Conservation (phyloP, 2,329 filamentous ascomycete species). For the Tolypocladium pustulatum region DNA sequence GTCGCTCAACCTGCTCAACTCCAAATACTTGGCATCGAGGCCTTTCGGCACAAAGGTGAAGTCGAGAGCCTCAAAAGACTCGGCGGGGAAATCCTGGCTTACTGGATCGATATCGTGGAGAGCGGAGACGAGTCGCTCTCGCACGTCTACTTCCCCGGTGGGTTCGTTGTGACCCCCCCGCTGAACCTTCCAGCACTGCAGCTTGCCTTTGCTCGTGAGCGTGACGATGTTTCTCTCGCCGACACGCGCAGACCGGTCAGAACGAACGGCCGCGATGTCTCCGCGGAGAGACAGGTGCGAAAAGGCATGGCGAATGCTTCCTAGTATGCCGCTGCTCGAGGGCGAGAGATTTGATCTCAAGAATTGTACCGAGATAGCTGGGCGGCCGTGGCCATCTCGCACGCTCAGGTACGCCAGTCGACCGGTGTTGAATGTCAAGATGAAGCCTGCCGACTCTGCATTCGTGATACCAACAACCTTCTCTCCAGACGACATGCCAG, state of each 20-base stretch:
- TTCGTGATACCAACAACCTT: conserved; percentile 66
- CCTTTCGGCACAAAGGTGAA: conserved; percentile 58
- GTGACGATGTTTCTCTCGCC: conserved; percentile 81
- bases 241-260: conserved; percentile 59
- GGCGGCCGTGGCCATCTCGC: conserved; percentile 77
- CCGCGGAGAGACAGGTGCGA: conserved; percentile 60
- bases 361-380: conserved; percentile 67
- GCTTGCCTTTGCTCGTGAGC: conserved; percentile 62
- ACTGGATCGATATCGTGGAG: conserved; percentile 45
- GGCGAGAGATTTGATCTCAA: conserved; percentile 52
- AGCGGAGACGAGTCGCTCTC: conserved; percentile 51
- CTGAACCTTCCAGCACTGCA: conserved; percentile 83
- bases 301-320: conserved; percentile 69
- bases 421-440: conserved; percentile 76
- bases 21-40: conserved; percentile 36
- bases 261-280: conserved; percentile 70
- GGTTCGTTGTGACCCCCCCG: conserved; percentile 76
- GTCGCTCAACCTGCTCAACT: conserved; percentile 40
- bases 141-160: conserved; percentile 60
- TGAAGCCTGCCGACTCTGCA: conserved; percentile 76
- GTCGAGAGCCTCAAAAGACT: conserved; percentile 66
- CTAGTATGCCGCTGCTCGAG: conserved; percentile 58
- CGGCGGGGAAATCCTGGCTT: conserved; percentile 36
- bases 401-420: conserved; percentile 79
- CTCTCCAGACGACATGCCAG: conserved; percentile 70